Conservation (phyloP, 495 filamentous ascomycete genomes). For the Penicillium arizonense region DNA sequence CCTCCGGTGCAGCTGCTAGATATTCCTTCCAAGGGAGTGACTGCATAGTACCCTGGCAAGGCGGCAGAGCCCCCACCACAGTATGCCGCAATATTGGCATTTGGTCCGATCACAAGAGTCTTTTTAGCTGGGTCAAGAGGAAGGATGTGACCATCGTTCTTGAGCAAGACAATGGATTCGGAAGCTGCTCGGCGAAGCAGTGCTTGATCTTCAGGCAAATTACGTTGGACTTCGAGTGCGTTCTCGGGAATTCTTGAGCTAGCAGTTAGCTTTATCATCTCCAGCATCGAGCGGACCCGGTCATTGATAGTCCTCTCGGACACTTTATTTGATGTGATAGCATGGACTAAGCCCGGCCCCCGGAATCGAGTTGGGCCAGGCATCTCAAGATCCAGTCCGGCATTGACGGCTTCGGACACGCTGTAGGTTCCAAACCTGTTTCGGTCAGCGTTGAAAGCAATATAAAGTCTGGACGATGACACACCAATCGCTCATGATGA, state of each 20-base stretch:
- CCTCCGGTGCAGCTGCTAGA: slow-evolving; percentile 37
- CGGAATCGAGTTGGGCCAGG: slow-evolving; percentile 65
- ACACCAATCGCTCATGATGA: slow-evolving; percentile 72
- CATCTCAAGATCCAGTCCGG: slow-evolving; percentile 72
- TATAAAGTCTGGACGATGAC: not conserved
- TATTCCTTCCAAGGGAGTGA: slow-evolving; percentile 63
- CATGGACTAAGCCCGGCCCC: slow-evolving; percentile 55
- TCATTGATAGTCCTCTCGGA: slow-evolving; percentile 52
- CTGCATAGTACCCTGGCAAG: slow-evolving; percentile 69
- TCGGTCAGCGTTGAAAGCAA: not conserved
- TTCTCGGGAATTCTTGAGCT: slow-evolving; percentile 54
- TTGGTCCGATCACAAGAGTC: slow-evolving; percentile 77
- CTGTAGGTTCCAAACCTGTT: slow-evolving; percentile 58
- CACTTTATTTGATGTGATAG: slow-evolving; percentile 57
- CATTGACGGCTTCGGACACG: slow-evolving; percentile 57
- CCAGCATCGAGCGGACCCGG: slow-evolving; percentile 54
- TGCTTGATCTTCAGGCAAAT: slow-evolving; percentile 57
- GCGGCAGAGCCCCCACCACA: slow-evolving; percentile 76
- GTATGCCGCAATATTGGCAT: slow-evolving; percentile 67
- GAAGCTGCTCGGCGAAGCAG: slow-evolving; percentile 60
- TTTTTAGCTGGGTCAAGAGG: slow-evolving; percentile 57
- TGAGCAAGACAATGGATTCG: slow-evolving; percentile 70
- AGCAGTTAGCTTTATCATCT: slow-evolving; percentile 57
- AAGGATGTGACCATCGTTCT: slow-evolving; percentile 63
- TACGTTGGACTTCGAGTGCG: slow-evolving; percentile 54